A percentile compares a stretch with the other conserved stretches of the same genome.
Conservation (phyloP, 2,329 filamentous ascomycete genomes). For the Nemania serpens region DNA sequence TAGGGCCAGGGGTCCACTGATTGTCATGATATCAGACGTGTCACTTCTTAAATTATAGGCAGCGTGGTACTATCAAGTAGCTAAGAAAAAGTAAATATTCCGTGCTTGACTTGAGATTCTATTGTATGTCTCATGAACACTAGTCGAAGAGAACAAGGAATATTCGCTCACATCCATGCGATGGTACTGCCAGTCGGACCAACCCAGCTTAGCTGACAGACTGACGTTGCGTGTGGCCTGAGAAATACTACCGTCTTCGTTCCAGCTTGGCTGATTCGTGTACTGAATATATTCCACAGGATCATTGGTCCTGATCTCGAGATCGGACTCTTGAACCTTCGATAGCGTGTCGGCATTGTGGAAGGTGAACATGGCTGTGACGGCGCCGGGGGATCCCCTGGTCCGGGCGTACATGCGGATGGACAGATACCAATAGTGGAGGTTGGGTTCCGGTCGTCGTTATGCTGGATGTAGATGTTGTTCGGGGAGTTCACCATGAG, state of each 20-base stretch:
- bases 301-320: constrained; percentile 49
- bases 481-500: constrained; percentile 47
- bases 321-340: constrained; percentile 45
- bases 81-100: not conserved
- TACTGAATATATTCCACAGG: constrained; percentile 47
- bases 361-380: constrained; percentile 60
- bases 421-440: constrained; percentile 47
- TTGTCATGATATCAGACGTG: not conserved
- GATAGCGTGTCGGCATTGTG: constrained; percentile 33
- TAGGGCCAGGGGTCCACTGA: constrained; percentile 44
- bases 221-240: constrained; percentile 48
- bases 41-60: not conserved
- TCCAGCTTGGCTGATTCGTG: constrained; percentile 57
- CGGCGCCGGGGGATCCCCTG: constrained; percentile 51
- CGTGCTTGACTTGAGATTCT: too few relatives aligned
- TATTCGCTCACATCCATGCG: constrained; percentile 46
- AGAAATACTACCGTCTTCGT: constrained; percentile 47
- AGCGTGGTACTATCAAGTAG: not conserved
- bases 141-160: not conserved
- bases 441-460: constrained; percentile 39
- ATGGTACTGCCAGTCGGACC: constrained; percentile 56
- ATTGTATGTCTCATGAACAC: too few relatives aligned
- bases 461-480: constrained; percentile 52
- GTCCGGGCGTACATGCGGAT: constrained; percentile 58
- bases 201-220: constrained; percentile 43